Conservation (phyloP, 1,139 yeast species). For the Diutina siamensis region DNA sequence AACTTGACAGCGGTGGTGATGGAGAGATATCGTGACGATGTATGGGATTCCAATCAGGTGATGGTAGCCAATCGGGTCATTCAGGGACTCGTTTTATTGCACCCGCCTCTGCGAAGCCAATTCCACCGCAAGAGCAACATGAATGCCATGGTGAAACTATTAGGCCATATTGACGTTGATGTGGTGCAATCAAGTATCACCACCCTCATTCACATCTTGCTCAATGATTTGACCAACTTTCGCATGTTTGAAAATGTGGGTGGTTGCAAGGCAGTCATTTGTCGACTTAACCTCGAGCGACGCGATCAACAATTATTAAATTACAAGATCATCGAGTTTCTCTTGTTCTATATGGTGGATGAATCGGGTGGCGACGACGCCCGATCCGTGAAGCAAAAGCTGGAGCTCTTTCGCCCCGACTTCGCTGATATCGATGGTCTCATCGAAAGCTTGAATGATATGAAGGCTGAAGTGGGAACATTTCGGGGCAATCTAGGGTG, state of each 20-base stretch:
- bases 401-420: conserved; percentile 35
- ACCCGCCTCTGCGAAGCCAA: conserved; percentile 40
- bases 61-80: conserved; percentile 31
- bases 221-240: conserved; percentile 44
- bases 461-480: conserved; percentile 10
- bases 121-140: conserved; percentile 27
- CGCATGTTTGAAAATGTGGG: conserved; percentile 46
- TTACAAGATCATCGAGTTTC: conserved; percentile 58
- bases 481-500: background rate
- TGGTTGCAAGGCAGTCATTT: conserved; percentile 49
- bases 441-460: conserved; percentile 26
- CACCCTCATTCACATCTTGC: conserved; percentile 48
- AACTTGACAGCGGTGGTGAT: conserved; percentile 34
- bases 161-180: conserved; percentile 13
- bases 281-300: conserved; percentile 13
- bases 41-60: background rate
- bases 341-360: conserved; percentile 62
- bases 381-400: conserved; percentile 37
- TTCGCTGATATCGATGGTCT: conserved; percentile 33
- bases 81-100: conserved; percentile 55
- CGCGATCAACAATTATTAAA: conserved; percentile 31
- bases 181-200: conserved; percentile 38
- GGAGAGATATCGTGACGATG: conserved; percentile 13
- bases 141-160: conserved; percentile 18
- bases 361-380: conserved; percentile 28